Percentiles rank a stretch among this genome's conserved stretches.
phyloP scores from a whole-genome alignment of 1,139 yeast species.

The Yamadazyma trypodendri region DNA sequence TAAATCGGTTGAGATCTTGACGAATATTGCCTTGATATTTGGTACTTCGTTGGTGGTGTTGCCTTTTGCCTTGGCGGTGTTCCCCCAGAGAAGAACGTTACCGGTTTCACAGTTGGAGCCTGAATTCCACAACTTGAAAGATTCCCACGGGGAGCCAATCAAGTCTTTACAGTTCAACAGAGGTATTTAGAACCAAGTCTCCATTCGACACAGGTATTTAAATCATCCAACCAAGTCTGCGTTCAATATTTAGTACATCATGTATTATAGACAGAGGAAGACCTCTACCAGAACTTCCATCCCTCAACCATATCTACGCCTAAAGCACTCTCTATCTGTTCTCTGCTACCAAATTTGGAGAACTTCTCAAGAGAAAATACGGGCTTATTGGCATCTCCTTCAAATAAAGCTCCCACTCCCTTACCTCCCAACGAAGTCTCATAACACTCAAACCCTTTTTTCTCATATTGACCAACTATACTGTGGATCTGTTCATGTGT shows the following conservation, averaged over 20 bases:
- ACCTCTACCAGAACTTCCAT: slow-evolving; percentile 62
- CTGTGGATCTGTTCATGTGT: slow-evolving; percentile 27
- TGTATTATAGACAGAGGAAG: not conserved
- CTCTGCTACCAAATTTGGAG: slow-evolving; percentile 34
- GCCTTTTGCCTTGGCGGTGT: slow-evolving; percentile 93
- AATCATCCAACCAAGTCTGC: too few relatives aligned
- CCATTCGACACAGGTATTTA: too few relatives aligned
- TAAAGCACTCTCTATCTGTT: slow-evolving; percentile 46
- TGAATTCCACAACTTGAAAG: slow-evolving; percentile 58
- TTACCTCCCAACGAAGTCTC: slow-evolving; percentile 85
- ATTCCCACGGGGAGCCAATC: slow-evolving; percentile 60
- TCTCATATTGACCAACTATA: slow-evolving; percentile 36
- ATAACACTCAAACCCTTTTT: slow-evolving; percentile 70
- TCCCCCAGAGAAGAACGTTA: slow-evolving; percentile 81
- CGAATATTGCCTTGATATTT: slow-evolving; percentile 81
- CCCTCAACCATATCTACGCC: slow-evolving; percentile 40
- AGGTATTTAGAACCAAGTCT: slow-evolving; percentile 86
- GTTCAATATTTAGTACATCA: slow-evolving; percentile 1
- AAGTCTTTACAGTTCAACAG: slow-evolving; percentile 79
- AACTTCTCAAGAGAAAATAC: slow-evolving; percentile 38
- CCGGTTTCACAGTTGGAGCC: slow-evolving; percentile 60
- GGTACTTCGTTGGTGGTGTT: slow-evolving; percentile 81
- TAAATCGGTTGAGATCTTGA: slow-evolving; percentile 59
- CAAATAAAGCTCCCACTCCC: slow-evolving; percentile 65
- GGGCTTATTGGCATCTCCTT: slow-evolving; percentile 15